phyloP scores from a whole-genome alignment of 2,329 filamentous ascomycete species.

The Aspergillus novoparasiticus region DNA sequence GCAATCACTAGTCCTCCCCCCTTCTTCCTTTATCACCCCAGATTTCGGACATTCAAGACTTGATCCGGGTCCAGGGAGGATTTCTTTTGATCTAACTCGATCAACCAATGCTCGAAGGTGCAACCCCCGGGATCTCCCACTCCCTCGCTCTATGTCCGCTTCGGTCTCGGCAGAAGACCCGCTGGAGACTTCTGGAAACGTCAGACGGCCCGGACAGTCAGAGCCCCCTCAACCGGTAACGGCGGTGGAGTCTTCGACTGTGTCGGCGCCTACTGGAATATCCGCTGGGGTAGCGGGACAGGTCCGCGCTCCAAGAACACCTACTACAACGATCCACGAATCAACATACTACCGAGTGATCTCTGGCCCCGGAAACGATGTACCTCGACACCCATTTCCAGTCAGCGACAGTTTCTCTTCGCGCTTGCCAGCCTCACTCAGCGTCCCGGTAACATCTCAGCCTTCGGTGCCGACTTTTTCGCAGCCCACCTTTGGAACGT shows the following conservation, averaged over 20 bases:
- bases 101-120: conserved; percentile 41
- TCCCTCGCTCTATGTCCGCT: conserved; percentile 48
- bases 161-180: conserved; percentile 41
- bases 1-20: conserved; percentile 46
- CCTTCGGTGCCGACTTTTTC: conserved; percentile 28
- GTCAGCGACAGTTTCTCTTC: conserved; percentile 24
- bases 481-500: conserved; percentile 25
- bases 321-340: conserved; percentile 16
- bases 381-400: conserved; percentile 19
- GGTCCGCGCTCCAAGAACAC: conserved; percentile 18
- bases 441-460: conserved; percentile 22
- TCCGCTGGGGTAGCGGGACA: conserved; percentile 14
- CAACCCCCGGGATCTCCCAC: conserved; percentile 42
- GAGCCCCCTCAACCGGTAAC: conserved; percentile 28
- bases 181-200: conserved; percentile 39
- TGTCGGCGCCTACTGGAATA: conserved; percentile 8
- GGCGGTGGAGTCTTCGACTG: conserved; percentile 19
- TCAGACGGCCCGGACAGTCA: conserved; percentile 34
- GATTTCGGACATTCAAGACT: conserved; percentile 41
- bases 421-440: conserved; percentile 23
- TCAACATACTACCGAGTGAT: conserved; percentile 20
- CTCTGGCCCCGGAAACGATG: conserved; percentile 17
- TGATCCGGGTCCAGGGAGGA: conserved; percentile 37
- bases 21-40: conserved; percentile 38
- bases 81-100: conserved; percentile 36